Evolutionary conservation across 768 basidiomycete species (phyloP), one percentile per base, ranked within the genome.

Genomic region (Aureoboletus auriporus): DNA sequence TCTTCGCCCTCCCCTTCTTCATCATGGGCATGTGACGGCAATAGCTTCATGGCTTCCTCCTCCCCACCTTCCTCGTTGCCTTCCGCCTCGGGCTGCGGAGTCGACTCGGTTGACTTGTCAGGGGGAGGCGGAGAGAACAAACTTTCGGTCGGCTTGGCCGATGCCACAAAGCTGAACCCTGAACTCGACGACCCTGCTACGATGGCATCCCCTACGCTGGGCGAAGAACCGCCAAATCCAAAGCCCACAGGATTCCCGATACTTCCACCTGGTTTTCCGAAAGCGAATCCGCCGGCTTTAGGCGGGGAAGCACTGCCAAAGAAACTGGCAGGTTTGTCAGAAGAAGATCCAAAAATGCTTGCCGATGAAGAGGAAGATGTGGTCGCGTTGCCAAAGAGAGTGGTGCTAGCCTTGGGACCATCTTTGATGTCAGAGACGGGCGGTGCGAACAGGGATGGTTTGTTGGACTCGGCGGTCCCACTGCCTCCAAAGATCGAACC

Each of bases 1-100:
- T 92, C 86, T 67, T 92, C 89, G 27, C 89, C 89, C 57, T 83
- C 83, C 10, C 89, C 88, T 51, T 87, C 86, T 45, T 71, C 72
- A 54, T 87, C 86, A 52, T 84, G 80, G 46, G 68, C 65, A n/a
- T 49, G 55, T 9, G 51, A 56, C 16, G 63, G 56, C 2, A 64
- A 26, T 4, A 59, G 10, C 26, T 62, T 67, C 11, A 42, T 34
- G 3, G 30, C 29, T 14, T 67, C 69, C 2, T 69, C 70, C 11
- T 67, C 66, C 8, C 66, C 64, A 45, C 57, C 54, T 34, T 64
- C 64, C 27, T 60, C 59, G 5, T 46, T 55, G 16, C 45, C 42
- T 40, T 63, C 61, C 3, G 42, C 40, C 9, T 64, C 63, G 41
- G 57, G 62, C 50, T 60, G 67, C 27, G 57, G 63, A 6, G 64